A percentile compares a stretch with the other conserved stretches of the same genome.
phyloP scores from a whole-genome alignment of 1,284 basidiomycete genomes.

The Ganoderma meredithae region DNA sequence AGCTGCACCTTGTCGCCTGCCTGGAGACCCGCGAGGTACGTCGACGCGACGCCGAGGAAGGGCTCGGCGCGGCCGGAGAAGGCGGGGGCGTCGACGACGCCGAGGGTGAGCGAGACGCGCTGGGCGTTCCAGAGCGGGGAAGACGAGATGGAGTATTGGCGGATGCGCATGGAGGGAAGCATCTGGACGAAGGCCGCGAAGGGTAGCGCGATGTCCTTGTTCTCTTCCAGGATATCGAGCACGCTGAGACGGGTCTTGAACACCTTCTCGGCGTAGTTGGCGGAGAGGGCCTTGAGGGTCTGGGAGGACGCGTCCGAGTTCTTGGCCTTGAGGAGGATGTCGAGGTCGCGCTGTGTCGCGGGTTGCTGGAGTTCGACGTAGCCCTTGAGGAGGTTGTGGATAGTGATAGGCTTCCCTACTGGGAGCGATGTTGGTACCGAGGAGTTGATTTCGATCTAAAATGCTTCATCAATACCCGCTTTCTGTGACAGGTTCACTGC shows the following conservation, averaged over 20 bases:
- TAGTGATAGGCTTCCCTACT: conserved; percentile 45
- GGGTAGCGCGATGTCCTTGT: conserved; percentile 47
- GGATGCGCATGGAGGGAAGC: conserved; percentile 56
- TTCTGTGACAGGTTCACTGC: not conserved
- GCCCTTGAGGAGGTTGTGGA: conserved; percentile 49
- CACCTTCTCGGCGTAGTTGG: conserved; percentile 46
- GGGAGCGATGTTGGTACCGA: conserved; percentile 53
- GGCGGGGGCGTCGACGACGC: conserved; percentile 49
- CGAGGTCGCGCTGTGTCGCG: conserved; percentile 50
- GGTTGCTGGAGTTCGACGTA: conserved; percentile 59
- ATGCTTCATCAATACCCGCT: not conserved
- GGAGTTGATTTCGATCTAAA: conserved; percentile 48
- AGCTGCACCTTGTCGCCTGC: conserved; percentile 53
- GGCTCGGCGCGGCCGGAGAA: conserved; percentile 42
- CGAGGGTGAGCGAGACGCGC: conserved; percentile 54
- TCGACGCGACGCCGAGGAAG: conserved; percentile 57
- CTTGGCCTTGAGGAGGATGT: conserved; percentile 33
- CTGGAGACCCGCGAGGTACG: conserved; percentile 52
- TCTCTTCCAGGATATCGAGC: conserved; percentile 53
- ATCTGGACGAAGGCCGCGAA: conserved; percentile 50
- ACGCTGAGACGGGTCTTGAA: conserved; percentile 50
- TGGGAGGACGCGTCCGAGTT: conserved; percentile 27
- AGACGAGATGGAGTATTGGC: conserved; percentile 62
- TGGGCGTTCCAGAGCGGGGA: conserved; percentile 55
- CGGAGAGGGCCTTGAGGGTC: conserved; percentile 39